Evolutionary conservation across 2,329 filamentous ascomycete genomes (phyloP).

Genomic region (Arthrobotrys iridis): DNA sequence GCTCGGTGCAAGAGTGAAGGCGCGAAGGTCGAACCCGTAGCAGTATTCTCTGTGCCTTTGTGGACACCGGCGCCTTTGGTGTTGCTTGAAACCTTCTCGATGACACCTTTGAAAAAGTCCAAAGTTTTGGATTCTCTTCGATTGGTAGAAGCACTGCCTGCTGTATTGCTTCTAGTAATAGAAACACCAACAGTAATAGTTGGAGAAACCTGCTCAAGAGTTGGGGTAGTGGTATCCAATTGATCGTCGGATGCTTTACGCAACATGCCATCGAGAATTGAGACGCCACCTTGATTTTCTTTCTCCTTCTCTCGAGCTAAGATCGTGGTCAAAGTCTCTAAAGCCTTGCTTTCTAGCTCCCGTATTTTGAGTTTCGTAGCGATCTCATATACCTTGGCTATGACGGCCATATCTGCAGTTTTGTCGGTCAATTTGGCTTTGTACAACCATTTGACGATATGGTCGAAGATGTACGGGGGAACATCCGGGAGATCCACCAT

Average conservation of each 20-base stretch:
- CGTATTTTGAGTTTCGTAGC: slow-evolving; percentile 6
- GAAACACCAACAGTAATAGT: not conserved
- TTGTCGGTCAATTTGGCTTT: not conserved
- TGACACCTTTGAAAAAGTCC: slow-evolving; percentile 5
- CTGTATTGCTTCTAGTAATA: not conserved
- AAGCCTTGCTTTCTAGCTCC: not conserved
- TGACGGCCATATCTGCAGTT: slow-evolving; percentile 1
- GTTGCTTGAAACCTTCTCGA: not conserved
- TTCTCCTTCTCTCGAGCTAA: slow-evolving; percentile 1
- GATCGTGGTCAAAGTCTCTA: not conserved
- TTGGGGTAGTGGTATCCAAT: not conserved
- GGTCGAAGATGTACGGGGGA: slow-evolving; percentile 32
- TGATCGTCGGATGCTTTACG: not conserved
- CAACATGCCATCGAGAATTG: slow-evolving; percentile 3
- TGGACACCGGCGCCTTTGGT: not conserved
- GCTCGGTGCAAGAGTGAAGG: not conserved
- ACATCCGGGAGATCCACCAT: slow-evolving; percentile 9
- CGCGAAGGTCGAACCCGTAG: not conserved
- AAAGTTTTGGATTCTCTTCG: not conserved
- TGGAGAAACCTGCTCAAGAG: not conserved
- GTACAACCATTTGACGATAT: slow-evolving; percentile 45
- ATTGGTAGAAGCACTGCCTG: not conserved
- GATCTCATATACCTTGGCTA: slow-evolving; percentile 25
- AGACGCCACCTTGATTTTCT: not conserved
- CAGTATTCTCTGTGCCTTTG: not conserved